Base-by-base conservation (phyloP, 805 yeast genomes). In the Debaryomyces tyrocola region DNA sequence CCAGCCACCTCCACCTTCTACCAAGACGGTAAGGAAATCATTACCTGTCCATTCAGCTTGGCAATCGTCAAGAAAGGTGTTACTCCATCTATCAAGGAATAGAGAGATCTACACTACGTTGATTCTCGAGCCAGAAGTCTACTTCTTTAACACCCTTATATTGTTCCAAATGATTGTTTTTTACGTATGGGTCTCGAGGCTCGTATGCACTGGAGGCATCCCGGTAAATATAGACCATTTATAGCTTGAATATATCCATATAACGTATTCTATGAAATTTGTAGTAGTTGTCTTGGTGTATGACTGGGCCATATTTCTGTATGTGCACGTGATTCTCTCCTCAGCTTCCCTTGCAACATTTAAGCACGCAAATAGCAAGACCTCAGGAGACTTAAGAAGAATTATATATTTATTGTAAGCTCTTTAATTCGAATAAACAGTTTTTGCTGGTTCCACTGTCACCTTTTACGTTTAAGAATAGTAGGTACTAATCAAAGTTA, bases 1-100 rank as follows among this genome's bases (percentile, higher is more conserved):
- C 56, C 56, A 7, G 67, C 67, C 6, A 40, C 40, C 6, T 53
- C 64, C 6, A 50, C 54, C 4, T 56, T 66, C 37, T 47, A 47
- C 34, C 61, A 53, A 31, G 54, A 53, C 4, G 62, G 57, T 6
- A 40, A 54, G 15, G 43, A 42, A 7, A 46, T 58, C 4, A 51
- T 57, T 33, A 35, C 43, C 4, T 48, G 51, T 33, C 43, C 47
- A 12, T 62, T 63, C 59, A 47, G 48, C 11, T 39, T 61, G 21
- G 61, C 59, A 39, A 49, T 62, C 14, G 44, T 46, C 29, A 61
- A 56, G 43, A 58, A 62, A 41, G 53, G 48, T 12, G 35, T 40
- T 20, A 39, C 39, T 33, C 63, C 63, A 12, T 17, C n/a, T 6
- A 31, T 31, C 14, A 31, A 14, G 11, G 38, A 20, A 20, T 52